Base-by-base conservation (phyloP, 2,329 filamentous ascomycete species). In the Colletotrichum lini region DNA sequence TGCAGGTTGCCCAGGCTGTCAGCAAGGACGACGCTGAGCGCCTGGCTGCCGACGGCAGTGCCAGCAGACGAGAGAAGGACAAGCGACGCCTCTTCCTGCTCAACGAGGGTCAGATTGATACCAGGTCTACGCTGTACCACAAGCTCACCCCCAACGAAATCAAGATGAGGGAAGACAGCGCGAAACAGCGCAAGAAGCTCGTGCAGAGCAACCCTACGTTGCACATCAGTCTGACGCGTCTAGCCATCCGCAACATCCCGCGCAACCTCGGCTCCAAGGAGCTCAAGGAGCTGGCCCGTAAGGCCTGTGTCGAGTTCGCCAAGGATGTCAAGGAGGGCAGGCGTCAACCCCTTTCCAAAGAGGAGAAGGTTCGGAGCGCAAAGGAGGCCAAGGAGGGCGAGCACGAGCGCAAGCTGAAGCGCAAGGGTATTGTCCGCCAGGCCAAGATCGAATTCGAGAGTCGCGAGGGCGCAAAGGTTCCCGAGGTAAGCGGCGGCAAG, bases 401-500 rank as follows among this genome's bases (percentile, higher is more conserved):
- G 78, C 90, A 89, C 59, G 87, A 91, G 73, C 90, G 96, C 66
- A 97, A 93, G 79, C 84, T 89, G 74, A 94, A 96, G 81, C 93
- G 94, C 65, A 96, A 96, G 79, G 89, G 89, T 70, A 94, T 99
- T 60, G 94, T 99, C 53, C 93, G 91, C 77, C 96, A 99, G 83
- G 93, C 96, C 67, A 99, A 98, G 86, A 90, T 99, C 65, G 93
- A 98, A 47, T 98, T 96, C 78, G 96, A 99, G 84, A 93, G 92
- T 67, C 89, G 89, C 45, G 91, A 96, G 76, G 96, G 96, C 56
- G 90, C 90, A 77, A 98, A 98, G 84, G 90, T 98, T 16, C 83
- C 88, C 10, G 95, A 97, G 82, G 87, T 89, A 53, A 90, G 86
- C 61, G 94, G 93, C 9, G 95, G 95, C 57, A 90, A 93, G 79